Evolutionary conservation across 2,329 filamentous ascomycete species (phyloP).

Genomic region (Eutypa lata): DNA sequence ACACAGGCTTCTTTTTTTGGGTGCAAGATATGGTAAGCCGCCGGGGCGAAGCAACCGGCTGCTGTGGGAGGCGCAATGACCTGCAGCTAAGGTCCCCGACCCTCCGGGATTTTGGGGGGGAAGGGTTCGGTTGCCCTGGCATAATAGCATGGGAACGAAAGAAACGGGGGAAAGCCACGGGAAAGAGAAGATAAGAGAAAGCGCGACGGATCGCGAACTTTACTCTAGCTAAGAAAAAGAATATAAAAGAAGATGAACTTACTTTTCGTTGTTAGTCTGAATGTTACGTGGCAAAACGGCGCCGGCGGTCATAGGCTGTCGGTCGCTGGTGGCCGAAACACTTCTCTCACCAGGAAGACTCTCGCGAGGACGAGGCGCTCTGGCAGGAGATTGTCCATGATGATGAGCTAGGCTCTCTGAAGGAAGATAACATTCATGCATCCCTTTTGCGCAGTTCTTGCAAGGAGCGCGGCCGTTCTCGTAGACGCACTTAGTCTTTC

Average conservation of each 20-base stretch:
- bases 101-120: not conserved
- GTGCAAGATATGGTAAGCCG: not conserved
- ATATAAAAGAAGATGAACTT: constrained; percentile 31
- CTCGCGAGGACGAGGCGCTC: constrained; percentile 51
- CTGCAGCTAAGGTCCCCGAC: not conserved
- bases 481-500: constrained; percentile 63
- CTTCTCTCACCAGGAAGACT: constrained; percentile 51
- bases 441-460: constrained; percentile 62
- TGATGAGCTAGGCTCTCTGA: constrained; percentile 59
- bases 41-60: not conserved
- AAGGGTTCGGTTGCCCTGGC: not conserved
- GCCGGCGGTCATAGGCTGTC: constrained; percentile 43
- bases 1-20: not conserved
- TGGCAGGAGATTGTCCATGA: constrained; percentile 56
- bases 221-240: not conserved
- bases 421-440: constrained; percentile 62
- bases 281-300: constrained; percentile 43
- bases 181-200: constrained; percentile 1
- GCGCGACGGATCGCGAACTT: not conserved
- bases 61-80: not conserved
- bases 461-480: constrained; percentile 60
- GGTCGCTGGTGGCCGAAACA: constrained; percentile 40
- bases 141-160: constrained; percentile 3
- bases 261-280: constrained; percentile 52
- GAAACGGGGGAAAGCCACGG: constrained; percentile 4